Base-by-base conservation (phyloP, 768 basidiomycete genomes). In the Suillus fuscotomentosus region DNA sequence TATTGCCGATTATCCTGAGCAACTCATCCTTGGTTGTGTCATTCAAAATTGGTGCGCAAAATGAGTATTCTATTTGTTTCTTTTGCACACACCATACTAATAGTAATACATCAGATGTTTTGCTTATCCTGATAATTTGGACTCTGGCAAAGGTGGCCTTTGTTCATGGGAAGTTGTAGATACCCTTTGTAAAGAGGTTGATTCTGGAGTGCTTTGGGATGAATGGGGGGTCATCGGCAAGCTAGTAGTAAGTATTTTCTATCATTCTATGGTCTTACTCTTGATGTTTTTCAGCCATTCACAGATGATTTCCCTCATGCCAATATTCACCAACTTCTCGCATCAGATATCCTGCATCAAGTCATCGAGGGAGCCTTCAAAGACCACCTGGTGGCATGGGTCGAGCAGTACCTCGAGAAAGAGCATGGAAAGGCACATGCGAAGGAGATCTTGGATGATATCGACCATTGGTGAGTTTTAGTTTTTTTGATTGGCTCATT, bases 21-120 rank as follows among this genome's bases (percentile, higher is more conserved):
- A 47, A 47, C 2, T 47, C 4, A 20, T 47, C 45, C 45, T 47
- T n/a, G 45, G 45, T 47, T 47, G 45, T 10, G 45, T 47, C 43
- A 72, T 80, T 3, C 72, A 76, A 45, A 69, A 69, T 1, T 81
- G 79, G 79, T 81, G 79, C 63, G 55, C 75, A 20, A 68, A 66
- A 79, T 79, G 67, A 48, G 60, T 69, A 31, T 41, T 60, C 53
- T 27, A 13, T 13, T 13, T 13, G 5, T 48, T 2, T 22, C 0
- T 22, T 22, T 13, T 0, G 47, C 3, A n/a, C 2, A 0, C 13
- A 0, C 47, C 13, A 3, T 22, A 11, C 45, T 48, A 22, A 48
- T 3, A 22, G 4, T 6, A 47, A 47, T 47, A 47, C 45, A 10
- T 47, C 3, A 47, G 45, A 47, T n/a, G n/a, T n/a, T 47, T 47